Base-by-base conservation (phyloP, 768 basidiomycete genomes). In the Macrolepiota fuliginosa region DNA sequence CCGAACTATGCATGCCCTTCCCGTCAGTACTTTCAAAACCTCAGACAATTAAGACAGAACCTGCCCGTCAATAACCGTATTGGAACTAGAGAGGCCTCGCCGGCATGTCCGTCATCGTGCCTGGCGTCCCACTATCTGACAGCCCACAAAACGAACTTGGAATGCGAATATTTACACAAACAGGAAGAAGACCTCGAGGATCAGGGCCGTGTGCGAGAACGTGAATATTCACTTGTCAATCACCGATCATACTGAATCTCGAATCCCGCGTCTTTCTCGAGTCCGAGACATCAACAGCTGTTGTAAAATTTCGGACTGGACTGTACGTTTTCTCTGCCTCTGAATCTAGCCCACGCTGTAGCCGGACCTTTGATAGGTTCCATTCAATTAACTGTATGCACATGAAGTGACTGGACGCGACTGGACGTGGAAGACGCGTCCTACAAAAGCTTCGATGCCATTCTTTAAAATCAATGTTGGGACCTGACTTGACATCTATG, bases 381-480 rank as follows among this genome's bases (percentile, higher is more conserved):
- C 22, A 47, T n/a, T 47, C 17, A 19, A 37, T 22, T 12, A n/a
- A 29, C 37, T 24, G 6, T 10, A 17, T 29, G 4, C 45, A 29
- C 45, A 25, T 47, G 19, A 12, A 35, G n/a, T 49, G 56, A 11
- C 19, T 9, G 32, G 22, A 46, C 9, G 13, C 32, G 29, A 37
- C 15, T 13, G 22, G 47, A 27, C 57, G 39, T 50, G 25, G 57
- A 58, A 58, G 57, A 40, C 57, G 37, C 57, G 49, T 51, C 32
- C 2, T 58, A 39, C 46, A 57, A 15, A n/a, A 0, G 3, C 29
- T 7, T 7, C 29, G 29, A 32, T 32, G 7, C n/a, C 42, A 11
- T 7, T 15, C 29, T 24, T 29, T 37, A 29, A n/a, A 17, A 46
- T 56, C 46, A 50, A 25, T 58, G 57, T 58, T 58, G 57, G 57